Conservation (phyloP, 306 rosid species). For the Quercus parvula region DNA sequence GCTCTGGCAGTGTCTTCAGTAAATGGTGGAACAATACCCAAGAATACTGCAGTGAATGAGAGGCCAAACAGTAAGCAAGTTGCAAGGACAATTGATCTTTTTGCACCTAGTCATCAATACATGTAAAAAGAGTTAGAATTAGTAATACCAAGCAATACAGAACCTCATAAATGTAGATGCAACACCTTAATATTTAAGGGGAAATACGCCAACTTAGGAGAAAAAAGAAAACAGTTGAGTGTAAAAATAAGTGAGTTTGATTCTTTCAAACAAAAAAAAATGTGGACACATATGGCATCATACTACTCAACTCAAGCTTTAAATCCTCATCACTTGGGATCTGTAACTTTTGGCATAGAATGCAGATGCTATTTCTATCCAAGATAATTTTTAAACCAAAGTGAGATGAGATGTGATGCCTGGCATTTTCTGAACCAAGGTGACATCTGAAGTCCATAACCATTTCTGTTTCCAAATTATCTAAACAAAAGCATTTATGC, state of each 20-base stretch:
- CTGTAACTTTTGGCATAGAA: not conserved
- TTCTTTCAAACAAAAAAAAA: not conserved
- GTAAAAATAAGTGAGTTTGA: not conserved
- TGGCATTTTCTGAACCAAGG: not conserved
- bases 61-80: constrained; percentile 55
- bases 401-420: not conserved
- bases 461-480: not conserved
- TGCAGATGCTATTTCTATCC: not conserved
- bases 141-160: not conserved
- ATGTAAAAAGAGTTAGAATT: not conserved
- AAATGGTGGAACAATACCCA: constrained; percentile 73
- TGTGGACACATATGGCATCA: not conserved
- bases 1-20: constrained; percentile 75
- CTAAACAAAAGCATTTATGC: not conserved
- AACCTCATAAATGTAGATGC: not conserved
- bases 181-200: not conserved
- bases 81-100: constrained; percentile 51
- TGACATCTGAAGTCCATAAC: not conserved
- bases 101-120: constrained; percentile 58
- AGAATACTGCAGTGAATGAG: constrained; percentile 47
- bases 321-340: not conserved
- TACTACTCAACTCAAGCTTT: not conserved
- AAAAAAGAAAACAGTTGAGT: not conserved
- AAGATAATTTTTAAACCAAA: not conserved
- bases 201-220: not conserved